Evolutionary conservation across 2,329 filamentous ascomycete genomes (phyloP), one percentile per base, ranked within the genome.

Genomic region (Pestalotiopsis sp.): DNA sequence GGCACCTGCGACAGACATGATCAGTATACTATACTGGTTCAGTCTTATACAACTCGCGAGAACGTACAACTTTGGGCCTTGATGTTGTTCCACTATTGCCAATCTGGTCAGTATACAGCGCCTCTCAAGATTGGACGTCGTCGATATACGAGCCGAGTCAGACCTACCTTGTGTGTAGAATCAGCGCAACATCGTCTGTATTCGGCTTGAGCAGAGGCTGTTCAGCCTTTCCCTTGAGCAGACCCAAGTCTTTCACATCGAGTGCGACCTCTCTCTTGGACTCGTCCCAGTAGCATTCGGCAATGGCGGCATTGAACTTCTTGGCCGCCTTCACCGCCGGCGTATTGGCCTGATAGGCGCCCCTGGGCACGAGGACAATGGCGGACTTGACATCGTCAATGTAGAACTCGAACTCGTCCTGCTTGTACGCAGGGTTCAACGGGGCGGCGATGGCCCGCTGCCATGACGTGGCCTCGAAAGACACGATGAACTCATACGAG

Each of bases 331-430:
- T 87, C 35, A 96, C 92, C 30, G 91, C 92, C 13, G 92, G 87
- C 10, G 88, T 89, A 76, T 90, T 83, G 72, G 89, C 85, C 11
- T 84, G 83, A 74, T 89, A 92, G 14, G 90, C 88, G 17, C 92
- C 93, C 72, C 84, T 85, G 13, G 93, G 93, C 10, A 97, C 91
- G 44, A 97, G 84, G 39, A 94, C 88, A 68, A 97, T 83, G 40
- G 91, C 91, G 4, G 93, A 95, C 76, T 90, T 92, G 73, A 97
- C 85, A 77, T 97, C 93, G 71, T 94, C 91, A 75, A 97, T 95
- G 80, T 96, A 97, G 81, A 97, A 97, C 78, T 96, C 93, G 78
- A 95, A 96, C 79, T 97, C 93, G 67, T 90, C 90, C 80, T 96
- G 92, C 82, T 94, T 97, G 84, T 97, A 97, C 58, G 90, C 91